Evolutionary conservation across 2,329 filamentous ascomycete species (phyloP), one percentile per base, ranked within the genome.

Genomic region (Ilyonectria sp.): DNA sequence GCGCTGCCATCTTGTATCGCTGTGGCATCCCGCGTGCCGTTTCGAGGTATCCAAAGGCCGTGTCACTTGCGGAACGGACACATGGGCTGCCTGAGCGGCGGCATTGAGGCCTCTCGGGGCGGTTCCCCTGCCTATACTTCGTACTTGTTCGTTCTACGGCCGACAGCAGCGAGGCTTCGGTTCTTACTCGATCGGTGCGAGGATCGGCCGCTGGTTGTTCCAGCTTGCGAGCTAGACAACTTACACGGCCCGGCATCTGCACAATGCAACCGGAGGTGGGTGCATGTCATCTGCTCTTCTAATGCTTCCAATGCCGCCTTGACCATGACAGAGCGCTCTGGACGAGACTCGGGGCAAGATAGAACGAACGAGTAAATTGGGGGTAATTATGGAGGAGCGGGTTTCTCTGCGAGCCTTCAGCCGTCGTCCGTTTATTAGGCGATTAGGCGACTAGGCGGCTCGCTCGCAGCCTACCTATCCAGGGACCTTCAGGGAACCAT

Each of bases 121-220:
- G 19, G 17, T 26, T 47, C 52, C 59, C 59, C 19, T 46, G 50
- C 43, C 15, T 19, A 61, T 52, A 61, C 47, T 13, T 17, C 17
- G 54, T 52, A 61, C 47, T 13, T 17, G 53, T 23, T 37, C 29
- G 10, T 37, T 10, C 33, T 9, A 26, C 26, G 26, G 26, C 26
- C 26, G 26, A 26, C 26, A 26, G 26, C 26, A 26, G 26, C 26
- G 52, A 15, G 13, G 21, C 37, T 47, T 9, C 29, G 43, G 29
- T 29, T 59, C 9, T 21, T 49, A 15, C 47, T 58, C 8, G n/a
- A 35, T 52, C 15, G n/a, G 52, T 13, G 54, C 52, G 60, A 60
- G 65, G 61, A 54, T 68, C 65, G 56, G 65, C 65, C 56, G 65
- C 65, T 59, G 53, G 29, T 52, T 40, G 53, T 56, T 52, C n/a